Conservation (phyloP, 2,329 filamentous ascomycete genomes). For the Aurifilum marmelostoma region DNA sequence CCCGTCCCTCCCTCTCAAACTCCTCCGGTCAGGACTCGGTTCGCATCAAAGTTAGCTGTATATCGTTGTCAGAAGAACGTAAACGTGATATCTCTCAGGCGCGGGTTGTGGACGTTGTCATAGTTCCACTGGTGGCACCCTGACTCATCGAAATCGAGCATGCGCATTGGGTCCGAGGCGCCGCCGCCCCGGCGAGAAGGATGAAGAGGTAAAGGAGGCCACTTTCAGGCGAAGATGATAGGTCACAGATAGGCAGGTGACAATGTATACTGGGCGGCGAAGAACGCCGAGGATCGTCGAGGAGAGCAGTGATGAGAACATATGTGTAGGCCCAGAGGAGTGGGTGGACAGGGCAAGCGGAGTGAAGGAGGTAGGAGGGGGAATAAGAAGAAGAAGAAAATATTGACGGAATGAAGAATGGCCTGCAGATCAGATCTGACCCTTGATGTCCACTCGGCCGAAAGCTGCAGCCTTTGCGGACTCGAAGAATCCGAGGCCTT, state of each 20-base stretch:
- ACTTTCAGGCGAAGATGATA: not conserved
- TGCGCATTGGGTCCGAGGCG: not conserved
- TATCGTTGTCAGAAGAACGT: slow-evolving; percentile 12
- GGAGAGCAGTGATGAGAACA: slow-evolving; percentile 14
- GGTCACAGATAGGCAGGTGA: slow-evolving; percentile 5
- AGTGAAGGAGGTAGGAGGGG: not conserved
- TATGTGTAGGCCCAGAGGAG: not conserved
- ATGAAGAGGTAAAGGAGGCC: not conserved
- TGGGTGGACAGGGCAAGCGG: slow-evolving; percentile 1
- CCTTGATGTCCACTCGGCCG: slow-evolving; percentile 91
- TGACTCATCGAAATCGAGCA: not conserved
- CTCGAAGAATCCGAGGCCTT: slow-evolving; percentile 76
- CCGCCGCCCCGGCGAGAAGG: not conserved
- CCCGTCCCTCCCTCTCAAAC: not conserved
- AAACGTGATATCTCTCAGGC: not conserved
- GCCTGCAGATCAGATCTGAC: slow-evolving; percentile 72
- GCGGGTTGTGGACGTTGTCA: not conserved
- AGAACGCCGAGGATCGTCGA: slow-evolving; percentile 10
- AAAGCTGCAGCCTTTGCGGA: slow-evolving; percentile 73
- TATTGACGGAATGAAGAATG: slow-evolving; percentile 18
- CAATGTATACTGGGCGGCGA: slow-evolving; percentile 8
- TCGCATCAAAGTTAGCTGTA: slow-evolving; percentile 7
- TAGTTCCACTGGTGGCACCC: not conserved
- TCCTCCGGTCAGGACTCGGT: not conserved
- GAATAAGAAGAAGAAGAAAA: slow-evolving; percentile 4